These are phyloP conservation scores for Auricularia auricula-judae DNA, from an alignment of 768 basidiomycete genomes.

Conservation along the genomic window DNA sequence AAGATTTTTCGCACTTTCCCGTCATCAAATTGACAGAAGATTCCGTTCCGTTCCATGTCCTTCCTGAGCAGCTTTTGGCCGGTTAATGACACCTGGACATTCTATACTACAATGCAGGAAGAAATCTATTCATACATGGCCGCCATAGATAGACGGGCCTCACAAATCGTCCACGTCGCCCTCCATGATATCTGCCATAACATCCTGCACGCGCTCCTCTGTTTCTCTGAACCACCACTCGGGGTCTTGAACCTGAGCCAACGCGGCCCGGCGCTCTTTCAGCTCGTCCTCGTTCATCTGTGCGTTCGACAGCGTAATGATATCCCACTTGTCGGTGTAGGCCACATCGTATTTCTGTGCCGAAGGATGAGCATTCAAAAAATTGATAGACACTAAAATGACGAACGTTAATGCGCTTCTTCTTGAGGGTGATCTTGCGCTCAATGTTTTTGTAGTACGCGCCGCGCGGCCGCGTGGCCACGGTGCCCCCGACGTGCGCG, in stretches of 20 bases:
- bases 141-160: background rate
- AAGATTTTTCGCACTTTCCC: background rate
- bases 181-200: constrained; percentile 1
- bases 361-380: background rate
- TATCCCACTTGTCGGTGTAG: constrained; percentile 73
- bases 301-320: constrained; percentile 61
- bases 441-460: constrained; percentile 86
- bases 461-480: constrained; percentile 30
- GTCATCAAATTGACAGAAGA: too few relatives aligned
- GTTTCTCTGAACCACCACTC: constrained; percentile 21
- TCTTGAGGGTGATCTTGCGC: constrained; percentile 79
- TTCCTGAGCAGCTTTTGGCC: too few relatives aligned
- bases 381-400: constrained; percentile 4
- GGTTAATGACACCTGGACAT: too few relatives aligned
- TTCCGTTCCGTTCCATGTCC: too few relatives aligned
- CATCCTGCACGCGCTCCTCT: background rate
- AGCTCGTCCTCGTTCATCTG: constrained; percentile 65
- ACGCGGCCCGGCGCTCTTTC: constrained; percentile 65
- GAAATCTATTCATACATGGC: too few relatives aligned
- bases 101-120: too few relatives aligned
- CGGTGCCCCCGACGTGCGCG: constrained; percentile 18
- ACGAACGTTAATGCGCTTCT: constrained; percentile 66
- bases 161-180: constrained; percentile 3
- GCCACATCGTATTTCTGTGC: constrained; percentile 48
- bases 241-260: constrained; percentile 69